Base-by-base conservation (phyloP, 148 eudicot species). In the Talinum fruticosum region DNA sequence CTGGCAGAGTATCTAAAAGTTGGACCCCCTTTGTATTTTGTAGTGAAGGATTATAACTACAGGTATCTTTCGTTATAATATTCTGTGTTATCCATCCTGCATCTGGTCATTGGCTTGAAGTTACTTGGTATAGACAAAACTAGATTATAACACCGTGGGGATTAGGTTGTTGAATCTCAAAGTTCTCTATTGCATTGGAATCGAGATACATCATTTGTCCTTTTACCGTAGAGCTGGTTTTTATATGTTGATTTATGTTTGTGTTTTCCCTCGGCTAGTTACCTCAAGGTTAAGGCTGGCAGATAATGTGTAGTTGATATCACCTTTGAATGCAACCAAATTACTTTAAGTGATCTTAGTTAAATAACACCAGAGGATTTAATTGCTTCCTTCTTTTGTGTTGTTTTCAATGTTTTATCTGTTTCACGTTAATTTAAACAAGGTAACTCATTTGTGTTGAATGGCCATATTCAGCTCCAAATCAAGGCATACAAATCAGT, bases 11-110 rank as follows among this genome's bases (percentile, higher is more conserved):
- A 90, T 78, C 87, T 90, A 35, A 85, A 89, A 84, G 88, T 90
- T 73, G 93, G 94, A 67, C 91, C 93, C 54, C 94, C 94, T 65
- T 76, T 90, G 70, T 90, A 88, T 81, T 88, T 90, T 77, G 91
- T 90, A 28, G 94, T 88, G 69, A 87, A 84, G 79, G 85, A 88
- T 82, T 90, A 85, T 76, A 90, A 90, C 83, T 90, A 90, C 83
- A 90, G 93, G 93, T 90, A 79, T 45, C 66, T 74, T 32, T 45
- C 33, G 68, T 19, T 37, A 57, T 69, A 51, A 24, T 49, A 54
- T 6, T 72, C 10, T 54, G 72, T 18, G 59, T n/a, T 23, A 29
- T 36, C 71, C 62, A 59, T 35, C 5, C 26, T 23, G 78, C 28
- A 30, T 36, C 35, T 71, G 77, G 33, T 30, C 19, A 37, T 78